These are phyloP conservation scores for Vararia minispora DNA, from an alignment of 768 basidiomycete species.

Conservation along the genomic window DNA sequence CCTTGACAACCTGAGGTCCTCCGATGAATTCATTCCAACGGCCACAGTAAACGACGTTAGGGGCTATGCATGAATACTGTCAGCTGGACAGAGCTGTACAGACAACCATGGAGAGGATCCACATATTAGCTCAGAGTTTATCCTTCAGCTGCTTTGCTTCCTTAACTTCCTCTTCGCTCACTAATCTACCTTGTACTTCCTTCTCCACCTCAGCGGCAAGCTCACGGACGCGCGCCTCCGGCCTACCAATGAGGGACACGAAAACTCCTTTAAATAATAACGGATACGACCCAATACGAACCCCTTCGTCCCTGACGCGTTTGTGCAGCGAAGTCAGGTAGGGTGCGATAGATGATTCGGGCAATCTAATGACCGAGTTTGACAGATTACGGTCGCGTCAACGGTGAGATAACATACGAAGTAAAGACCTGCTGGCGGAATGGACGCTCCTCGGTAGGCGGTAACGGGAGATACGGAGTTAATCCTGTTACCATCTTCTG, in stretches of 20 bases:
- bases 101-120: too few relatives aligned
- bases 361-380: too few relatives aligned
- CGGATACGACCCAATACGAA: constrained; percentile 78
- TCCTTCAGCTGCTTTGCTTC: constrained; percentile 29
- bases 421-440: constrained; percentile 80
- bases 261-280: constrained; percentile 49
- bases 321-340: constrained; percentile 72
- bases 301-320: constrained; percentile 59
- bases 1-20: too few relatives aligned
- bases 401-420: constrained; percentile 42
- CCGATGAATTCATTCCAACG: too few relatives aligned
- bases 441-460: constrained; percentile 63
- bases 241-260: constrained; percentile 45
- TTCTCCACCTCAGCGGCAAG: constrained; percentile 54
- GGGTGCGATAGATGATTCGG: constrained; percentile 83
- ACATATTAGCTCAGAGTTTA: too few relatives aligned
- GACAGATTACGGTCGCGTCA: too few relatives aligned
- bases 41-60: too few relatives aligned
- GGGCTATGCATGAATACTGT: too few relatives aligned
- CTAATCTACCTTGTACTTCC: constrained; percentile 44
- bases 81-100: too few relatives aligned
- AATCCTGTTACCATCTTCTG: constrained; percentile 69
- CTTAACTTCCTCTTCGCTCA: constrained; percentile 56
- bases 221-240: constrained; percentile 35
- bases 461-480: constrained; percentile 66